Evolutionary conservation across 192 early-diverging fungal genomes (phyloP).

Genomic region (Phlyctochytrium planicorne): DNA sequence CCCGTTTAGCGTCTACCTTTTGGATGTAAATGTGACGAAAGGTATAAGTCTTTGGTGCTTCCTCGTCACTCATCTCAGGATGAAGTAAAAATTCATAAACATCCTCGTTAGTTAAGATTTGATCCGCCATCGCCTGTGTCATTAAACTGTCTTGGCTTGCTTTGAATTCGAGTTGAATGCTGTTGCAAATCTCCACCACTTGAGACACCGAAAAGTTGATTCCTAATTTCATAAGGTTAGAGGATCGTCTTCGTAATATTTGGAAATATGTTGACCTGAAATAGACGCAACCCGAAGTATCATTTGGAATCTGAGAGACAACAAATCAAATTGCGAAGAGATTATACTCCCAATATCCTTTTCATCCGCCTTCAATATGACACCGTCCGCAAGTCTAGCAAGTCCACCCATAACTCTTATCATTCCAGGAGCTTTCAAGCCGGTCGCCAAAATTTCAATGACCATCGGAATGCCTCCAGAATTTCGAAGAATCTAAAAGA

Average conservation of each 20-base stretch:
- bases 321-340: neutral
- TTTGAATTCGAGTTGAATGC: too few relatives aligned
- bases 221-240: too few relatives aligned
- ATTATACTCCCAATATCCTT: neutral
- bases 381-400: neutral
- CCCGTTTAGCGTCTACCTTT: too few relatives aligned
- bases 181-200: neutral
- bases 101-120: too few relatives aligned
- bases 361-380: neutral
- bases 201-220: too few relatives aligned
- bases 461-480: conserved; percentile 1
- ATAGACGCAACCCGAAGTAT: neutral
- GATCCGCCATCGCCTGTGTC: too few relatives aligned
- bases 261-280: too few relatives aligned
- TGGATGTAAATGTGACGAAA: conserved; percentile 3
- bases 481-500: neutral
- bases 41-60: neutral
- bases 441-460: neutral
- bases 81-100: too few relatives aligned
- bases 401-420: neutral
- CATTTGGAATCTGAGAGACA: neutral
- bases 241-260: too few relatives aligned
- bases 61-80: too few relatives aligned
- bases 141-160: too few relatives aligned
- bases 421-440: neutral